Evolutionary conservation across 176 grass and related monocot genomes (phyloP).

Genomic region (Oryza longistaminata): DNA sequence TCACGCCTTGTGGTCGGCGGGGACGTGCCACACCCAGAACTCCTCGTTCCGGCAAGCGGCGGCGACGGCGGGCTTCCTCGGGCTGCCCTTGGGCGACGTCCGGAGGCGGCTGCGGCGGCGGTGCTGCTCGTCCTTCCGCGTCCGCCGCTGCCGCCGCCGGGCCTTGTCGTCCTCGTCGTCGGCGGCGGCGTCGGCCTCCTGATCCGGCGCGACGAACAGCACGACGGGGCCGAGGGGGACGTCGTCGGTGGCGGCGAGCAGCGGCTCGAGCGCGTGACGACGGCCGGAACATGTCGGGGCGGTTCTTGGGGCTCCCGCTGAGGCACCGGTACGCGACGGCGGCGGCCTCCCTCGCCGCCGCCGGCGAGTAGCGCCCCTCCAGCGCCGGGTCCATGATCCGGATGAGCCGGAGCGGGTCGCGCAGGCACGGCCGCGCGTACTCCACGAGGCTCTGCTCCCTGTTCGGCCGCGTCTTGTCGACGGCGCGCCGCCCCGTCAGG

Average conservation of each 20-base stretch:
- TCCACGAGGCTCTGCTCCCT: slow-evolving; percentile 90
- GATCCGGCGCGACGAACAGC: slow-evolving; percentile 52
- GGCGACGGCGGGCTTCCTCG: slow-evolving; percentile 30
- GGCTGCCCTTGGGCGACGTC: slow-evolving; percentile 44
- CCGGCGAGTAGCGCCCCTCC: slow-evolving; percentile 69
- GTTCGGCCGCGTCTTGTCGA: slow-evolving; percentile 68
- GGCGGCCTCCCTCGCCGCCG: slow-evolving; percentile 68
- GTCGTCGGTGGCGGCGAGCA: slow-evolving; percentile 57
- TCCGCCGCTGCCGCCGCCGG: background rate
- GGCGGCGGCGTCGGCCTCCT: background rate
- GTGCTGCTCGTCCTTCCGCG: background rate
- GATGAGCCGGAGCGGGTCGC: slow-evolving; percentile 57
- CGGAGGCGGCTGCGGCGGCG: background rate
- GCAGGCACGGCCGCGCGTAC: slow-evolving; percentile 60
- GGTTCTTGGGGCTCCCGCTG: slow-evolving; percentile 66
- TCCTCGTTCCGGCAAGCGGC: slow-evolving; percentile 38
- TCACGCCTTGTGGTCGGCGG: slow-evolving; percentile 43
- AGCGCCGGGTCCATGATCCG: slow-evolving; percentile 74
- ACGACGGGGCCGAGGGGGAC: slow-evolving; percentile 52
- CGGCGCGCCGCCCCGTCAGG: slow-evolving; percentile 57
- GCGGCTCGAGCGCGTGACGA: slow-evolving; percentile 79
- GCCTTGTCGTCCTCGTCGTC: background rate
- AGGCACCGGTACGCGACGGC: slow-evolving; percentile 75
- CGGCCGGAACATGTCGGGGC: slow-evolving; percentile 77
- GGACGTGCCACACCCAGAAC: slow-evolving; percentile 58